Evolutionary conservation across 192 early-diverging fungal genomes (phyloP).

Genomic region (Rhizophagus sp.): DNA sequence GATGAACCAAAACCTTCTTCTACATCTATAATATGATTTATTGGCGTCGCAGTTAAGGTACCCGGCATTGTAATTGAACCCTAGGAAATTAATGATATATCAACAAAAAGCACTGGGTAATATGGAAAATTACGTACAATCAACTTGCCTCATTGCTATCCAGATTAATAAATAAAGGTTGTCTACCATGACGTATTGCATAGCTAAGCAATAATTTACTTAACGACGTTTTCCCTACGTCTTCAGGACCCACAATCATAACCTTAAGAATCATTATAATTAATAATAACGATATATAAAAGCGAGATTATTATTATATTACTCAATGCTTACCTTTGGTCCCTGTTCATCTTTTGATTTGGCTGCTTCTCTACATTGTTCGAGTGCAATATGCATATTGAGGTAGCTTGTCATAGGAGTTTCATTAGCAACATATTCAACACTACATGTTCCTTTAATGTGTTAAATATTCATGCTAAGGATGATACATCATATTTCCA

Average conservation of each 20-base stretch:
- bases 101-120: not conserved
- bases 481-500: not conserved
- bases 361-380: constrained; percentile 67
- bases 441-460: constrained; percentile 63
- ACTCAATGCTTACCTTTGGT: constrained; percentile 41
- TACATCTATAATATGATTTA: constrained; percentile 77
- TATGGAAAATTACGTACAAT: not conserved
- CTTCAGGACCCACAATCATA: constrained; percentile 87
- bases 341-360: constrained; percentile 43
- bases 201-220: constrained; percentile 89
- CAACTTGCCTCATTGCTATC: constrained; percentile 72
- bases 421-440: constrained; percentile 91
- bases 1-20: constrained; percentile 82
- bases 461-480: constrained; percentile 21
- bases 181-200: constrained; percentile 67
- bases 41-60: constrained; percentile 74
- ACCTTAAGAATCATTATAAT: constrained; percentile 46
- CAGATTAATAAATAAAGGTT: constrained; percentile 82
- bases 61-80: constrained; percentile 87
- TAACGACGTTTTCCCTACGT: constrained; percentile 91
- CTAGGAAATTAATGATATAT: constrained; percentile 32
- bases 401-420: constrained; percentile 92
- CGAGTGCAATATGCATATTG: constrained; percentile 86
- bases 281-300: not conserved
- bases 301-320: not conserved